These are phyloP conservation scores for Neurospora cerealis DNA, from an alignment of 495 filamentous ascomycete genomes.

Conservation along the genomic window DNA sequence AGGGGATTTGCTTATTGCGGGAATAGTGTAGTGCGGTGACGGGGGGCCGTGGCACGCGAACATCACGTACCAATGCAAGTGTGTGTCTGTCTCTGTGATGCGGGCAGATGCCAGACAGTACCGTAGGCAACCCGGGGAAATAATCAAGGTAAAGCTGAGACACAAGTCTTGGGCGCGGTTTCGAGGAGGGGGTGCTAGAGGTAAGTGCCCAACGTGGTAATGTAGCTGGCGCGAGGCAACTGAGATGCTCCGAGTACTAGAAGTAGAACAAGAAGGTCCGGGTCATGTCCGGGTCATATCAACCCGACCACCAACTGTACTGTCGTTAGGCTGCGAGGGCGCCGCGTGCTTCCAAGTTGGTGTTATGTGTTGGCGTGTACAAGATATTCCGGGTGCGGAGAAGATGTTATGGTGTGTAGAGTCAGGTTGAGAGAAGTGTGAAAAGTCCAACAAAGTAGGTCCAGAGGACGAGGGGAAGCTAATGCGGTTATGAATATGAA, in stretches of 20 bases:
- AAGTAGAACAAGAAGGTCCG: not conserved
- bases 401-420: not conserved
- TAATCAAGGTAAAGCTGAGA: not conserved
- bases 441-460: not conserved
- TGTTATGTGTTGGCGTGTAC: not conserved
- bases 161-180: not conserved
- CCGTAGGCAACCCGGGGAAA: not conserved
- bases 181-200: not conserved
- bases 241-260: not conserved
- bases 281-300: not conserved
- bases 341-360: not conserved
- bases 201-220: not conserved
- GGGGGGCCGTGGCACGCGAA: not conserved
- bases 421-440: not conserved
- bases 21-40: not conserved
- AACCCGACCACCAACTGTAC: not conserved
- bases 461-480: not conserved
- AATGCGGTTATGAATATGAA: not conserved
- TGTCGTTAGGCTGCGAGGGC: not conserved
- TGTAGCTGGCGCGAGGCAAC: not conserved
- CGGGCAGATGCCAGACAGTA: not conserved
- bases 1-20: not conserved
- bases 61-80: not conserved
- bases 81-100: not conserved
- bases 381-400: not conserved